Evolutionary conservation across 805 yeast genomes (phyloP), one percentile per base, ranked within the genome.

Genomic region (Wickerhamomyces canadensis): DNA sequence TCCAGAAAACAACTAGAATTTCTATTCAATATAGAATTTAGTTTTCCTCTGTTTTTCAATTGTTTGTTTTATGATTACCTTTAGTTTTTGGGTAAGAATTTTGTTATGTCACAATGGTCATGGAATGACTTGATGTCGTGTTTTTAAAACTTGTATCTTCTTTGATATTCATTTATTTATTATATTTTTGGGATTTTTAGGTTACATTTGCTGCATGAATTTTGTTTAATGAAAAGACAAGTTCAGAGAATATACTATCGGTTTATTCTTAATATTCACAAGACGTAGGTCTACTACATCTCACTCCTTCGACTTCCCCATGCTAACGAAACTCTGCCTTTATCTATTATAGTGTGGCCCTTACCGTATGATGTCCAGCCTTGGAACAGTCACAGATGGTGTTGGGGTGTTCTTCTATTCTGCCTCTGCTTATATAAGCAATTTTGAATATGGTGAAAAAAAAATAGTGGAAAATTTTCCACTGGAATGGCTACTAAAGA

Each of bases 1-100:
- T 75, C 98, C 98, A 61, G 98, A 93, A 77, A 91, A 93, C 93
- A 79, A 83, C 68, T 89, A 84, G 72, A 39, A 33, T 32, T 28
- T 18, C 6, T 31, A n/a, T n/a, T n/a, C n/a, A n/a, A n/a, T n/a
- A n/a, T 24, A 16, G 27, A 17, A n/a, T 27, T 27, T 8, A 25
- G 14, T 34, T 23, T 24, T 34, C 33, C 37, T 23, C 18, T 35
- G 15, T 22, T 27, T 21, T 19, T 31, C 33, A 32, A 41, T 9
- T 14, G 16, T 28, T 29, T 26, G 27, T 30, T 28, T 34, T 39
- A 46, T 41, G 34, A 35, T 46, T 30, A 40, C 30, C 31, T 23
- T 31, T 38, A 31, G 37, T 37, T 47, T 47, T n/a, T n/a, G n/a
- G n/a, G n/a, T n/a, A 21, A 21, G 7, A 7, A 21, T 36, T 38